Evolutionary conservation across 345 rosid species (phyloP), one percentile per base, ranked within the genome.

Genomic region (Populus tremula): DNA sequence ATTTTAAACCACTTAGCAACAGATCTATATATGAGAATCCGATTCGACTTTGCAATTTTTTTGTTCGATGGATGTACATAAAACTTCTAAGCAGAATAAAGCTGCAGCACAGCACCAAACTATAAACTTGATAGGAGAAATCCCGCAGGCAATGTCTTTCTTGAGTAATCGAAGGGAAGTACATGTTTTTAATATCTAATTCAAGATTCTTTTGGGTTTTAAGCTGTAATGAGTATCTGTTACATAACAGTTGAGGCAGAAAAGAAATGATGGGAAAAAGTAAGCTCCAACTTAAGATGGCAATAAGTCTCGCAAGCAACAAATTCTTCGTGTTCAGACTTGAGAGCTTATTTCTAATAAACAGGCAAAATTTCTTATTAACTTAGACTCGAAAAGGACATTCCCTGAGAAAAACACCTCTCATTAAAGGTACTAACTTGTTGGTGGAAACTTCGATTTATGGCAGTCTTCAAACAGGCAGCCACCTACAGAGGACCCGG

Each of bases 401-500:
- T 78, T 69, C 75, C 83, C 64, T 43, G 82, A 83, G 82, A 78
- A 68, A 33, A 23, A 77, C 79, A 69, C 71, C 54, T 82, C 68
- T 70, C 76, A 67, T 66, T 36, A 77, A 70, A 71, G 81, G 78
- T 78, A 74, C 76, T 77, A 45, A 38, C 59, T 43, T 43, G 61
- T 67, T 41, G 76, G 35, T 64, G 11, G 76, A 69, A 67, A 76
- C 75, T 50, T 45, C 65, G 69, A 76, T 47, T 56, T 56, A 25
- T 2, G 27, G 54, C 21, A 73, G 70, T 64, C 76, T 23, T 78
- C 77, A 78, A 71, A 76, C 41, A 18, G 18, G 66, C 25, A 71
- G 61, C 82, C 27, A 31, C 82, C 89, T 91, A 95, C 81, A 95
- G 98, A 70, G 97, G 99, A 56, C 98, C 98, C 2, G 99, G 98